Conservation (phyloP, 2,329 filamentous ascomycete species). For the Cytospora mali region DNA sequence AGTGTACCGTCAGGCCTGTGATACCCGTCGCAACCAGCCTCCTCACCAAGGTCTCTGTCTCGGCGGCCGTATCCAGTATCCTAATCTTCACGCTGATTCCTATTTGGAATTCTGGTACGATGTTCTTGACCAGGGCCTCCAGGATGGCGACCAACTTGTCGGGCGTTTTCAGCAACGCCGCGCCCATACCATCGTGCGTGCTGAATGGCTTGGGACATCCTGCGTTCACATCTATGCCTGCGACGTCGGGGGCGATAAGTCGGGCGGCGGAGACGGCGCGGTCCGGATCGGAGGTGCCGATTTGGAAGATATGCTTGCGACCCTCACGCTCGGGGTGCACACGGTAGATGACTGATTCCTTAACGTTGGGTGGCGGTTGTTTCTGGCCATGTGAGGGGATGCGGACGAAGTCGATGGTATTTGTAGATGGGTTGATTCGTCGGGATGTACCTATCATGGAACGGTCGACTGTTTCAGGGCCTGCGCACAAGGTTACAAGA, state of each 20-base stretch:
- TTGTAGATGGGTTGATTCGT: slow-evolving; percentile 72
- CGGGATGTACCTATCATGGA: slow-evolving; percentile 87
- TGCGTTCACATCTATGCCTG: slow-evolving; percentile 94
- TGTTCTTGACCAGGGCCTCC: slow-evolving; percentile 68
- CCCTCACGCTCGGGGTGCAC: slow-evolving; percentile 78
- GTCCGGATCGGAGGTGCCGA: slow-evolving; percentile 83
- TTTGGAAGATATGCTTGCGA: slow-evolving; percentile 80
- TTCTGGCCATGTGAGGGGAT: slow-evolving; percentile 69
- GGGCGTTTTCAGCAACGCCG: slow-evolving; percentile 82
- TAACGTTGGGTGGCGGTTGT: slow-evolving; percentile 56
- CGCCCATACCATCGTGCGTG: slow-evolving; percentile 92
- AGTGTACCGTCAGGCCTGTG: slow-evolving; percentile 89
- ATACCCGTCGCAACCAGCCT: slow-evolving; percentile 85
- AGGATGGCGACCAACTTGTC: slow-evolving; percentile 84
- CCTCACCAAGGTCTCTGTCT: slow-evolving; percentile 77
- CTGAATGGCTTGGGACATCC: slow-evolving; percentile 99
- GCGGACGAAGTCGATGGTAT: slow-evolving; percentile 84
- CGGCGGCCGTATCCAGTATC: slow-evolving; percentile 72
- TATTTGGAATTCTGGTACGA: slow-evolving; percentile 77
- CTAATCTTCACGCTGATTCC: slow-evolving; percentile 98
- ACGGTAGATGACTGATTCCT: slow-evolving; percentile 77
- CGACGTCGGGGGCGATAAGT: slow-evolving; percentile 83
- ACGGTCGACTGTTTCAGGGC: slow-evolving; percentile 91
- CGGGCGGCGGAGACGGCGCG: slow-evolving; percentile 82
- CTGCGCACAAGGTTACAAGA: too few species aligned